A percentile compares a stretch with the other conserved stretches of the same genome.
phyloP scores from a whole-genome alignment of 768 basidiomycete genomes.

The Fistulinella prunicolor region DNA sequence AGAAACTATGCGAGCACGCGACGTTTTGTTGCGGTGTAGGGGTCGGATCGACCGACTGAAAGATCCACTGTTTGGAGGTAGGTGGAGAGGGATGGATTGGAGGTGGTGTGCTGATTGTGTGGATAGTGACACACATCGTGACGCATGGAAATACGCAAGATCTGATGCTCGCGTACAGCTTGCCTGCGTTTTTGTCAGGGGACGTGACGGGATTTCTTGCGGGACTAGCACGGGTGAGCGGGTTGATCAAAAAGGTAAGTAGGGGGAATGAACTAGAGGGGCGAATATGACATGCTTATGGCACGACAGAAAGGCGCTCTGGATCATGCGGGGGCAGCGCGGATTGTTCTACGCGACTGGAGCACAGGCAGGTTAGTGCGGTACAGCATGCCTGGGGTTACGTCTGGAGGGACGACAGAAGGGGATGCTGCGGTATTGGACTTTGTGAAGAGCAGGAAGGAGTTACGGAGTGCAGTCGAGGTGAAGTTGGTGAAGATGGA shows the following conservation, averaged over 20 bases:
- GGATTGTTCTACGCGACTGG: conserved; percentile 85
- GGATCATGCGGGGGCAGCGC: conserved; percentile 73
- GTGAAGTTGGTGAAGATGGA: conserved; percentile 58
- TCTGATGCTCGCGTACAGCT: conserved; percentile 83
- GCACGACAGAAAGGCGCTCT: conserved; percentile 59
- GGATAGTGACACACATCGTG: conserved; percentile 64
- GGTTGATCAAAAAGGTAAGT: conserved; percentile 74
- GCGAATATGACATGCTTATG: conserved; percentile 10
- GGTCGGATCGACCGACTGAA: conserved; percentile 85
- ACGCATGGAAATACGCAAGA: conserved; percentile 70
- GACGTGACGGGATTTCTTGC: conserved; percentile 72
- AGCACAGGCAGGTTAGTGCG: conserved; percentile 66
- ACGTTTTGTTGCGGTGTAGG: conserved; percentile 74
- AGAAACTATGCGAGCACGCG: conserved; percentile 43
- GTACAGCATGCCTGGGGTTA: conserved; percentile 57
- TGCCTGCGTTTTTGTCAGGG: conserved; percentile 73
- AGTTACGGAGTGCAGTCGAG: conserved; percentile 52
- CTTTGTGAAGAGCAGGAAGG: conserved; percentile 53
- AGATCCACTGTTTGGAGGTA: conserved; percentile 70
- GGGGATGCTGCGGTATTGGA: conserved; percentile 52
- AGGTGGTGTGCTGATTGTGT: conserved; percentile 13
- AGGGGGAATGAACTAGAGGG: not conserved
- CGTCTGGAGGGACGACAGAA: conserved; percentile 12
- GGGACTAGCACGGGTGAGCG: conserved; percentile 69
- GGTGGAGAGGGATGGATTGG: conserved; percentile 26